Conservation (phyloP, 768 basidiomycete genomes). For the Jaapia argillacea region DNA sequence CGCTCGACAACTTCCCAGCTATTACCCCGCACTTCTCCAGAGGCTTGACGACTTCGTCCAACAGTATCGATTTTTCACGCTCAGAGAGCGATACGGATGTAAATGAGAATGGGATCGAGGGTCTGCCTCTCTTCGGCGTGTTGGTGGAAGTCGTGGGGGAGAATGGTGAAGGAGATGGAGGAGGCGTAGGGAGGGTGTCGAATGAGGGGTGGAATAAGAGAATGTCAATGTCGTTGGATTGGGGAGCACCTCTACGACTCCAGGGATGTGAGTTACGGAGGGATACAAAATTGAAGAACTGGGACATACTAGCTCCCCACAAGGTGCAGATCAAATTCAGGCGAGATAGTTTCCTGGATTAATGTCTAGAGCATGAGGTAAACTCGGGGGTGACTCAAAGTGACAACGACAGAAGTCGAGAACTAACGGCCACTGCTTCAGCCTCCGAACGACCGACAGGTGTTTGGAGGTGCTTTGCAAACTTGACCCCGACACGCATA, state of each 20-base stretch:
- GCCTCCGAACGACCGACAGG: conserved; percentile 30
- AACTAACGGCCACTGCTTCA: conserved; percentile 33
- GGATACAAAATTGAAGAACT: neutral
- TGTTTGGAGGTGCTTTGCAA: conserved; percentile 26
- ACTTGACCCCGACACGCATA: conserved; percentile 30
- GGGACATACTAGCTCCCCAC: conserved; percentile 47
- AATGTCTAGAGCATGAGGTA: conserved; percentile 38
- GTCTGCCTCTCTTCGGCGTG: conserved; percentile 1
- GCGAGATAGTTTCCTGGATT: conserved; percentile 32
- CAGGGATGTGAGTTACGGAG: conserved; percentile 1
- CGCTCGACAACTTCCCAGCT: conserved; percentile 22
- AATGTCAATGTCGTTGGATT: conserved; percentile 28
- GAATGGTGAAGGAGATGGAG: conserved; percentile 17
- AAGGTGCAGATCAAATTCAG: conserved; percentile 38
- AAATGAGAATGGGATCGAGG: conserved; percentile 15
- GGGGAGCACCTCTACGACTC: conserved; percentile 34
- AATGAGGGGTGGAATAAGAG: conserved; percentile 31
- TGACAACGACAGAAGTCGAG: no score
- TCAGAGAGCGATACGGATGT: conserved; percentile 7
- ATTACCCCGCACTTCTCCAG: conserved; percentile 37
- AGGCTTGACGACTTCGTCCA: conserved; percentile 29
- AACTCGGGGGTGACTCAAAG: no score
- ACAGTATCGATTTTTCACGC: conserved; percentile 9
- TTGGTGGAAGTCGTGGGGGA: neutral
- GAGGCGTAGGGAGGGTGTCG: neutral